Evolutionary conservation across 148 eudicot genomes (phyloP).

Genomic region (Fagopyrum tataricum): DNA sequence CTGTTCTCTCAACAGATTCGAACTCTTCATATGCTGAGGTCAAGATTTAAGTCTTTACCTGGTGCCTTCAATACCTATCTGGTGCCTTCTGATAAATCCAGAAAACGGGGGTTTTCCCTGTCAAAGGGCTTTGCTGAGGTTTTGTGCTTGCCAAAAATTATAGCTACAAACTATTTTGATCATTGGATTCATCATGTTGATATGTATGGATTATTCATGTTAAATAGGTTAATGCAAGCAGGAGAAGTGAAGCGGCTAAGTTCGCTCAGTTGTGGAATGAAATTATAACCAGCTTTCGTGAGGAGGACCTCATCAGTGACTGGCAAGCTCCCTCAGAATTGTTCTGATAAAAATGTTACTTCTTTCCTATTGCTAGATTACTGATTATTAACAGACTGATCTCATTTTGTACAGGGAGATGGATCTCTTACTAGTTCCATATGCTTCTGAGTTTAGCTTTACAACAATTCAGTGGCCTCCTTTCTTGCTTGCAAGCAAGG

Average conservation of each 20-base stretch:
- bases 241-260: slow-evolving; percentile 75
- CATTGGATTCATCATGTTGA: slow-evolving; percentile 8
- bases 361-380: neutral
- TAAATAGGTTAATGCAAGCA: slow-evolving; percentile 51
- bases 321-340: slow-evolving; percentile 42
- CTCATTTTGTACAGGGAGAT: slow-evolving; percentile 56
- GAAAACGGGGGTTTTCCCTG: slow-evolving; percentile 53
- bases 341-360: slow-evolving; percentile 4
- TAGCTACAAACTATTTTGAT: neutral
- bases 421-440: slow-evolving; percentile 80
- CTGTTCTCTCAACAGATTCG: slow-evolving; percentile 53
- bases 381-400: neutral
- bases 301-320: slow-evolving; percentile 67
- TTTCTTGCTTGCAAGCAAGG: slow-evolving; percentile 83
- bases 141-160: slow-evolving; percentile 12
- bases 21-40: slow-evolving; percentile 81
- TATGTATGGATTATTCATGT: slow-evolving; percentile 3
- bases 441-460: slow-evolving; percentile 78
- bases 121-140: slow-evolving; percentile 70
- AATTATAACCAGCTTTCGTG: slow-evolving; percentile 61
- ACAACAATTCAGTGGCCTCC: slow-evolving; percentile 87
- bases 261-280: slow-evolving; percentile 86
- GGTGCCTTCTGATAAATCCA: slow-evolving; percentile 65
- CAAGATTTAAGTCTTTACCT: slow-evolving; percentile 88
- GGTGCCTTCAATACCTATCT: slow-evolving; percentile 74